Base-by-base conservation (phyloP, 495 filamentous ascomycete genomes). In the Acidomyces sp. region DNA sequence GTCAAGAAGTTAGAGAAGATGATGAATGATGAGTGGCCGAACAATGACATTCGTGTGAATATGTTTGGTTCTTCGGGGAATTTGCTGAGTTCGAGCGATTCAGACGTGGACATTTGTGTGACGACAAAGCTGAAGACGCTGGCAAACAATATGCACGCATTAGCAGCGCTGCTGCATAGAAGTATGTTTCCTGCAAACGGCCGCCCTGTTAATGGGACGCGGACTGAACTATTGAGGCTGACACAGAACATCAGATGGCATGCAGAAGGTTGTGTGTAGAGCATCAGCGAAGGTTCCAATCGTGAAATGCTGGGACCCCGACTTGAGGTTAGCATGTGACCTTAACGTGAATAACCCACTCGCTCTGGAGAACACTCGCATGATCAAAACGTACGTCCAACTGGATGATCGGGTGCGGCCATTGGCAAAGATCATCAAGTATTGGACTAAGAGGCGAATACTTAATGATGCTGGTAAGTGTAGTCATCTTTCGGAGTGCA, bases 271-370 rank as follows among this genome's bases (percentile, higher is more conserved):
- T 6, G 80, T 93, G 27, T 97, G 90, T 55, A 81, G 96, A 5
- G 80, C 82, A 17, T 80, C 80, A 27, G 90, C 90, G 11, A 95
- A 94, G 58, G 92, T 97, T 12, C 88, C 92, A 7, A 97, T 97
- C 48, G 90, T 97, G 38, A 97, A 96, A 63, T 88, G 94, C 34
- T 96, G 87, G 87, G 90, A 97, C 55, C 92, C 90, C 0, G 85
- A 94, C 59, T 68, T 94, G 18, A 63, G 74, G 26, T 66, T 97
- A 43, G 81, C 85, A n/a, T 94, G 85, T 51, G 90, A 97, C 56
- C 90, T 97, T 80, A 97, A 96, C 43, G 85, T 96, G 62, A 97
- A 97, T 63, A 97, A 94, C 48, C 87, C 87, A 2, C 49, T 88
- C 32, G 90, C 90, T 0, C 62, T 97, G 46, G 87, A 95, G 56